Evolutionary conservation across 352 stramenopile genomes (phyloP), one percentile per base, ranked within the genome.

Genomic region (Pythium scleroteichum): DNA sequence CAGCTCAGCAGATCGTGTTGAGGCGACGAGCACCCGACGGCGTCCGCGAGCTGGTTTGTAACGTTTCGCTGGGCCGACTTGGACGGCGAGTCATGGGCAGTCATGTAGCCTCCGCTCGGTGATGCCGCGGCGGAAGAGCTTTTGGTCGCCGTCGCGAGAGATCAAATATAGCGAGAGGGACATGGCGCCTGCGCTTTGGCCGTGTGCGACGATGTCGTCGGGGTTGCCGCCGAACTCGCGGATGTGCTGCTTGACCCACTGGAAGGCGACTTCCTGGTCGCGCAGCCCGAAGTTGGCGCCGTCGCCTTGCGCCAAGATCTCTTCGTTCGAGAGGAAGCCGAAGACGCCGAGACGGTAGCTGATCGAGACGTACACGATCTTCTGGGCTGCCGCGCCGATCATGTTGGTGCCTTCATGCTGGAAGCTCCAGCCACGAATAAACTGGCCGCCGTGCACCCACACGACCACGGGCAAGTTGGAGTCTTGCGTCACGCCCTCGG

Each of bases 161-260:
- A 67, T 17, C 44, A 67, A 17, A 35, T 67, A 51, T 14, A 44
- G n/a, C 7, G 39, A 33, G 9, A 67, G 13, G 4, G 46, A 52
- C 19, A 44, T 42, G 0, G 52, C 20, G 0, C 60, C 60, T 9
- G 45, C 51, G n/a, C 60, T 67, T 27, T 67, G 51, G 7, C 65
- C 69, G 4, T 68, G 16, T 1, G 65, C 69, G 2, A 66, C 73
- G 4, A 76, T 55, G 27, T 77, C 66, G 46, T 68, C 22, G 22
- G 69, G 59, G 66, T 81, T 64, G n/a, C 73, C 73, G 4, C 73
- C 73, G 32, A 76, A 81, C 17, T 66, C 62, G 27, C 14, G 14
- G 45, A 80, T 80, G 61, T 80, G 71, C 51, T 69, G 58, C 23
- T 72, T 52, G 14, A 73, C 64, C 69, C 72, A 77, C 44, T 72